A percentile compares a stretch with the other conserved stretches of the same genome.
Evolutionary conservation across 2,329 filamentous ascomycete species (phyloP).

Genomic region (Aurifilum marmelostoma): DNA sequence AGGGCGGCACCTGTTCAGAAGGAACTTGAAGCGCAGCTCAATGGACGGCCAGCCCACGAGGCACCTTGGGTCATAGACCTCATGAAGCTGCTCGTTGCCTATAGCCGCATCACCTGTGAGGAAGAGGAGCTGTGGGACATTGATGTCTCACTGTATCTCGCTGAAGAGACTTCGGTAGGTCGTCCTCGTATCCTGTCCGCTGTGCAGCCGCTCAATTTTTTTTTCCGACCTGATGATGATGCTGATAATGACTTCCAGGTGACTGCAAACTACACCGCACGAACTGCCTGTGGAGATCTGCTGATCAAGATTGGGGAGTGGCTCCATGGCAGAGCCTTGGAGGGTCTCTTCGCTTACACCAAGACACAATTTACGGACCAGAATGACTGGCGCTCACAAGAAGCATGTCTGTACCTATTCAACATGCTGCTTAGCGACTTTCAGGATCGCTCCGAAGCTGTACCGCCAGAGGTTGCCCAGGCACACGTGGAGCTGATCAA

Average conservation of each 20-base stretch:
- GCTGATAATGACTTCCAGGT: constrained; percentile 43
- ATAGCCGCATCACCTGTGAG: constrained; percentile 87
- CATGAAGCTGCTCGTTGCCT: constrained; percentile 81
- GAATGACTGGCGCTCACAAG: constrained; percentile 66
- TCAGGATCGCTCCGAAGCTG: constrained; percentile 71
- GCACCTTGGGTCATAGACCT: constrained; percentile 85
- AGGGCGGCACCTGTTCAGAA: constrained; percentile 85
- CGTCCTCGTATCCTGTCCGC: background rate
- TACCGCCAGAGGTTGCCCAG: constrained; percentile 70
- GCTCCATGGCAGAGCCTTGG: constrained; percentile 75
- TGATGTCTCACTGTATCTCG: constrained; percentile 92
- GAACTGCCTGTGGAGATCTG: constrained; percentile 89
- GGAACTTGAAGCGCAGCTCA: constrained; percentile 82
- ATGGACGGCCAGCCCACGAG: constrained; percentile 60
- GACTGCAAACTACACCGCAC: constrained; percentile 92
- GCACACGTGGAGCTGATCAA: constrained; percentile 81
- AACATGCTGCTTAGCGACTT: constrained; percentile 85
- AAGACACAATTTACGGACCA: constrained; percentile 69
- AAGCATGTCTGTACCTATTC: constrained; percentile 82
- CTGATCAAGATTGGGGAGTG: constrained; percentile 92
- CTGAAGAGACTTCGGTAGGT: constrained; percentile 80
- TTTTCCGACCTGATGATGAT: background rate
- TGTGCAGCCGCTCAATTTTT: too few relatives aligned
- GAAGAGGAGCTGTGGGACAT: constrained; percentile 97
- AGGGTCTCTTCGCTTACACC: constrained; percentile 78